These are phyloP conservation scores for Polygonum maritimum DNA, from an alignment of 148 eudicot species.

Conservation along the genomic window DNA sequence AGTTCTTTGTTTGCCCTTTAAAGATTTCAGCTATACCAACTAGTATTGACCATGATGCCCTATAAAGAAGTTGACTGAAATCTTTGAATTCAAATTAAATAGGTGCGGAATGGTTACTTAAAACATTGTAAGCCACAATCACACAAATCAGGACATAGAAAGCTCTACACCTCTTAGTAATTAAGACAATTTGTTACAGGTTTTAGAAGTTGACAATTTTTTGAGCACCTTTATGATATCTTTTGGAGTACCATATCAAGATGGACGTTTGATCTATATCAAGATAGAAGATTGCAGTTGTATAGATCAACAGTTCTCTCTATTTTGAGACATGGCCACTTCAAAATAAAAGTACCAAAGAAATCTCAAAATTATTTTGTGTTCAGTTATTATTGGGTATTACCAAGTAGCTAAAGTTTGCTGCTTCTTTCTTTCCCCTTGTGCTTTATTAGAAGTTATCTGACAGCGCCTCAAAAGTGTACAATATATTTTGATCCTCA, in stretches of 20 bases:
- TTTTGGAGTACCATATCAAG: too few species aligned
- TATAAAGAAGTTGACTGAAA: too few species aligned
- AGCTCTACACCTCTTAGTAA: neutral
- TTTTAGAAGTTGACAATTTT: neutral
- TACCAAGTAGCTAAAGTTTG: neutral
- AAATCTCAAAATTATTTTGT: too few species aligned
- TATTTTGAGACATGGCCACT: neutral
- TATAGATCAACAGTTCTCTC: neutral
- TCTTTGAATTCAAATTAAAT: too few species aligned
- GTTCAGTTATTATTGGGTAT: neutral
- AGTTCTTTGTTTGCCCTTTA: neutral
- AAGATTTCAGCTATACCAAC: too few species aligned
- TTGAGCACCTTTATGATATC: neutral
- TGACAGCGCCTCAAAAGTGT: neutral
- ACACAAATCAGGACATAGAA: neutral
- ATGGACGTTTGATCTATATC: neutral
- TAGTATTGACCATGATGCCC: too few species aligned
- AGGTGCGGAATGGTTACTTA: too few species aligned
- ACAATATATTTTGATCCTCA: slow-evolving; percentile 16
- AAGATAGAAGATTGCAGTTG: neutral
- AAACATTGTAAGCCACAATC: too few species aligned
- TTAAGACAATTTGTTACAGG: neutral
- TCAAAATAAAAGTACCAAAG: too few species aligned
- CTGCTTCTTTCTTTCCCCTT: too few species aligned
- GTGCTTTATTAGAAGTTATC: too few species aligned